Percentiles rank a stretch among this genome's conserved stretches.
These are phyloP conservation scores for Globisporangium cederbergense DNA, from an alignment of 352 stramenopile genomes.

Conservation along the genomic window DNA sequence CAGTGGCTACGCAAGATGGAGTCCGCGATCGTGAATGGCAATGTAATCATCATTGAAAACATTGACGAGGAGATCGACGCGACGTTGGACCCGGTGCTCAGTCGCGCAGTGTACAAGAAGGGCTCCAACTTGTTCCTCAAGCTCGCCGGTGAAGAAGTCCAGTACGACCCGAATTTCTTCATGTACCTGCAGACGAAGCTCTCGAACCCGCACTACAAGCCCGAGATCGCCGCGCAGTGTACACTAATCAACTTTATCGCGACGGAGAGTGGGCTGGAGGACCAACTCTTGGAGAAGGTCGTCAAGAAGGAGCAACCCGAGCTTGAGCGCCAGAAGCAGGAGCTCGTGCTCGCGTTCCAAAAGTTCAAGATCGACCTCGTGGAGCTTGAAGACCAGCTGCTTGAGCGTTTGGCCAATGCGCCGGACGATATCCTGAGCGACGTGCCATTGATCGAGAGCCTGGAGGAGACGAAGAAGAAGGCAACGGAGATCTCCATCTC, in stretches of 20 bases:
- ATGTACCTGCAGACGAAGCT: constrained; percentile 97
- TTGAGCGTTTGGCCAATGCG: constrained; percentile 94
- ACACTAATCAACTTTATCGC: constrained; percentile 99
- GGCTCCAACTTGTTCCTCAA: constrained; percentile 93
- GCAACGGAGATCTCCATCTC: constrained; percentile 94
- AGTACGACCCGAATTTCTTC: constrained; percentile 96
- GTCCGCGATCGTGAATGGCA: constrained; percentile 93
- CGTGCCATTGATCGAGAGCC: constrained; percentile 94
- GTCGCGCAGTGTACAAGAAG: constrained; percentile 95
- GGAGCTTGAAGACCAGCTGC: constrained; percentile 94
- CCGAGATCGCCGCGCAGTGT: constrained; percentile 95
- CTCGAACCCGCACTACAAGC: constrained; percentile 97
- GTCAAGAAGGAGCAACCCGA: constrained; percentile 95
- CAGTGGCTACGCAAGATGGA: constrained; percentile 95
- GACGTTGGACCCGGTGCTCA: constrained; percentile 94
- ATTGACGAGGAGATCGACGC: constrained; percentile 96
- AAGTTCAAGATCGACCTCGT: constrained; percentile 97
- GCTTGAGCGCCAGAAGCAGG: constrained; percentile 92
- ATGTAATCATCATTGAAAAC: constrained; percentile 97
- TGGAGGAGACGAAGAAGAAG: constrained; percentile 96
- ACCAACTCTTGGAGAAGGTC: constrained; percentile 95
- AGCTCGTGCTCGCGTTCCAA: constrained; percentile 90
- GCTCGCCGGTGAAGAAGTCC: constrained; percentile 93
- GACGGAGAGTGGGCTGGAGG: constrained; percentile 94
- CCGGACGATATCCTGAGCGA: constrained; percentile 96